A percentile compares a stretch with the other conserved stretches of the same genome.
phyloP scores from a whole-genome alignment of 2,329 filamentous ascomycete species.

The Leptodontidium sp. region DNA sequence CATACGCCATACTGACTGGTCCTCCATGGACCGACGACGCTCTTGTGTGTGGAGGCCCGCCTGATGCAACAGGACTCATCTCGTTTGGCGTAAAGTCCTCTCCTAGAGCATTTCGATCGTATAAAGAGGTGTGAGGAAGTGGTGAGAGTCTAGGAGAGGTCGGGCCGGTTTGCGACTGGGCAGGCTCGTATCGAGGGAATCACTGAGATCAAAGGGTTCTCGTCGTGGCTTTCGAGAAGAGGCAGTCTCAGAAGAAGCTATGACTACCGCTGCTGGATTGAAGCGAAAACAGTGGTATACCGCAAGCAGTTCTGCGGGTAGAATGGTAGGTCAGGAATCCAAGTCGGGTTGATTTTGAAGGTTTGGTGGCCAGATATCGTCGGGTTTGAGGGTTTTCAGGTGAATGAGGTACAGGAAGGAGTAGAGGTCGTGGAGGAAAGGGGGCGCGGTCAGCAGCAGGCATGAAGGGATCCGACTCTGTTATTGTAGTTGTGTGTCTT shows the following conservation, averaged over 20 bases:
- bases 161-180: conserved; percentile 10
- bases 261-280: too few species aligned
- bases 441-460: not conserved
- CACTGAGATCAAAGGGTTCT: not conserved
- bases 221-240: not conserved
- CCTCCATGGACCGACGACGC: conserved; percentile 39
- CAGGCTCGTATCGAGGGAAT: not conserved
- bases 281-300: too few species aligned
- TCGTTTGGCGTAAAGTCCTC: not conserved
- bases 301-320: too few species aligned
- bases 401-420: too few species aligned
- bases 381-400: not conserved
- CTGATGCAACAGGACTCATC: conserved; percentile 46
- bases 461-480: not conserved
- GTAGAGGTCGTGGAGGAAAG: not conserved
- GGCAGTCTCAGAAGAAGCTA: not conserved
- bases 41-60: conserved; percentile 38
- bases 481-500: conserved; percentile 7
- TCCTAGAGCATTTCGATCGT: conserved; percentile 17
- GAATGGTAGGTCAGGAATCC: not conserved
- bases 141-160: not conserved
- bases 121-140: not conserved
- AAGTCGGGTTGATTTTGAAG: not conserved
- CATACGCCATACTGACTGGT: conserved; percentile 37
- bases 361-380: not conserved